Percentiles rank a stretch among this genome's conserved stretches.
Evolutionary conservation across 208 protist species (phyloP).

Genomic region (Angomonas deanei): DNA sequence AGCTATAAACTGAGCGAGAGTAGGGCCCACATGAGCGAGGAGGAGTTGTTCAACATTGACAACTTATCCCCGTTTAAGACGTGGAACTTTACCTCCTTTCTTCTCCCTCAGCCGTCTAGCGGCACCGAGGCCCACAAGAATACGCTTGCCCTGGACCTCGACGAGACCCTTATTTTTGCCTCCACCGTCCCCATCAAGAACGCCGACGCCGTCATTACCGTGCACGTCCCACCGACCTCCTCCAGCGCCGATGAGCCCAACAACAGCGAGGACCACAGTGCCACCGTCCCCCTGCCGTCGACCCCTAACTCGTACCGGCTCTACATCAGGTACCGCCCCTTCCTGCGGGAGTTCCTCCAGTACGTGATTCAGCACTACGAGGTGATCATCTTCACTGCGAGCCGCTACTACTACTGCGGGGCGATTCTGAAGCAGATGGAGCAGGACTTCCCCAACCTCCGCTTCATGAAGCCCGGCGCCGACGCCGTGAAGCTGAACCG

Average conservation of each 20-base stretch:
- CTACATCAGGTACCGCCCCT: constrained; percentile 41
- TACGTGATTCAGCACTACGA: constrained; percentile 35
- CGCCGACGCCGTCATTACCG: constrained; percentile 21
- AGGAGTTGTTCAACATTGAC: not conserved
- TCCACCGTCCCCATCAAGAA: constrained; percentile 26
- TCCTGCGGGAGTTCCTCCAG: constrained; percentile 28
- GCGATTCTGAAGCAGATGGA: constrained; percentile 35
- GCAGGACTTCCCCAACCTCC: constrained; percentile 19
- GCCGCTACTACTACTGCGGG: constrained; percentile 28
- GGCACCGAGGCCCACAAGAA: not conserved
- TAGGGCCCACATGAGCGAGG: not conserved
- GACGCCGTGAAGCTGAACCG: constrained; percentile 7
- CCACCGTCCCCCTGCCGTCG: not conserved
- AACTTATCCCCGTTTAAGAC: constrained; percentile 35
- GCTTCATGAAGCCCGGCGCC: constrained; percentile 10
- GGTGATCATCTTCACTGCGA: constrained; percentile 60
- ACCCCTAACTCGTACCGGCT: constrained; percentile 17
- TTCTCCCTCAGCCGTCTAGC: constrained; percentile 1
- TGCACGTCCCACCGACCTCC: not conserved
- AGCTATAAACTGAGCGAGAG: not conserved
- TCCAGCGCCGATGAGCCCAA: not conserved
- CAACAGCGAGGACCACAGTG: not conserved
- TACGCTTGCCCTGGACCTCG: constrained; percentile 46
- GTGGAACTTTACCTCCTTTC: constrained; percentile 30
- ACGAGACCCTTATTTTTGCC: constrained; percentile 50